phyloP scores from a whole-genome alignment of 2,329 filamentous ascomycete species.

The Aspergillus quadrilineatus region DNA sequence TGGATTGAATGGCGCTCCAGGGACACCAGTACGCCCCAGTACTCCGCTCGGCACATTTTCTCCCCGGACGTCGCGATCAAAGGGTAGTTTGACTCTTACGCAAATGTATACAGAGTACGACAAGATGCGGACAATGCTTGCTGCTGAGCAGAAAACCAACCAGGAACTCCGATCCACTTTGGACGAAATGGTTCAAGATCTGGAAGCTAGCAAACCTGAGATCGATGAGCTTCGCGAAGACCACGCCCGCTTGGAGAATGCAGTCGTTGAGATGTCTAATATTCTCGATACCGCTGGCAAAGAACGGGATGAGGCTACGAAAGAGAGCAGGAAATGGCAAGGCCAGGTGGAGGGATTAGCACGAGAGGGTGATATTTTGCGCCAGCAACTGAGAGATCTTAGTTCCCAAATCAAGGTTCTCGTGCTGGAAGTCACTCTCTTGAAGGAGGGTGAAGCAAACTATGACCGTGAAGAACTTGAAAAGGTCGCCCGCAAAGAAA shows the following conservation, averaged over 20 bases:
- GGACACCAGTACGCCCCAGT: slow-evolving; percentile 51
- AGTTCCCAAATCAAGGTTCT: slow-evolving; percentile 89
- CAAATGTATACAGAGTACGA: slow-evolving; percentile 64
- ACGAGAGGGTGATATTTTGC: slow-evolving; percentile 73
- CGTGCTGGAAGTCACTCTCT: slow-evolving; percentile 77
- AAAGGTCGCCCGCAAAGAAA: slow-evolving; percentile 72
- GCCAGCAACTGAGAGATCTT: slow-evolving; percentile 83
- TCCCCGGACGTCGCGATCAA: slow-evolving; percentile 54
- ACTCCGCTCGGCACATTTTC: slow-evolving; percentile 54
- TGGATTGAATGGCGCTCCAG: slow-evolving; percentile 50
- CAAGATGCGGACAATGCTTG: slow-evolving; percentile 66
- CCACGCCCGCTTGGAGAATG: slow-evolving; percentile 73
- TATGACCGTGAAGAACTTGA: slow-evolving; percentile 75
- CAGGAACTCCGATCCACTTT: slow-evolving; percentile 73
- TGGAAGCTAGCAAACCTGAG: slow-evolving; percentile 85
- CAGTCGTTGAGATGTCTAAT: slow-evolving; percentile 79
- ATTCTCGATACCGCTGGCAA: slow-evolving; percentile 78
- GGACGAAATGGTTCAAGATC: slow-evolving; percentile 78
- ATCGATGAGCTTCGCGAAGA: slow-evolving; percentile 82
- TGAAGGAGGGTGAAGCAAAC: slow-evolving; percentile 72
- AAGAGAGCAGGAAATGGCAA: slow-evolving; percentile 75
- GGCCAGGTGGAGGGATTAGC: slow-evolving; percentile 63
- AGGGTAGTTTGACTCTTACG: slow-evolving; percentile 58
- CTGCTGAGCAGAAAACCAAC: slow-evolving; percentile 70
- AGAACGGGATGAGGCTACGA: slow-evolving; percentile 75